Evolutionary conservation across 371 early-diverging fungal genomes (phyloP).

Genomic region (Haplosporangium sp.): DNA sequence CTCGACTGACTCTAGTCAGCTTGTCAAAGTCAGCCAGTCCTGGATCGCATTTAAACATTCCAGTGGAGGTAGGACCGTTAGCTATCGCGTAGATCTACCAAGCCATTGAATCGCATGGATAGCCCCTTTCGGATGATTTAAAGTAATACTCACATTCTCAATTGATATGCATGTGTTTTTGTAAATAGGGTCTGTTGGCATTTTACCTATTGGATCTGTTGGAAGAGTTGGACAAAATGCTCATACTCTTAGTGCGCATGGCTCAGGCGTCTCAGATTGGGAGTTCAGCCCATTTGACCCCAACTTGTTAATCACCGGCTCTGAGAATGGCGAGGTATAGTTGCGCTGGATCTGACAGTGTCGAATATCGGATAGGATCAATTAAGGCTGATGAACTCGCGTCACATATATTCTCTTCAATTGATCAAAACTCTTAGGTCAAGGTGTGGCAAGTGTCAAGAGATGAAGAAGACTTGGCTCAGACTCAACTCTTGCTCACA

Average conservation of each 20-base stretch:
- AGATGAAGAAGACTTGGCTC: conserved; percentile 10
- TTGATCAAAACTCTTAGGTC: conserved; percentile 18
- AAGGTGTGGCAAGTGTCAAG: conserved; percentile 59
- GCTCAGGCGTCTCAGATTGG: conserved; percentile 68
- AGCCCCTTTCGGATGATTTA: not conserved
- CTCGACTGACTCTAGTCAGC: conserved; percentile 62
- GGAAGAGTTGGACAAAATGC: conserved; percentile 60
- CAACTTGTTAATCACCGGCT: conserved; percentile 62
- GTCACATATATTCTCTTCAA: not conserved
- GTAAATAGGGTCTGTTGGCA: conserved; percentile 58
- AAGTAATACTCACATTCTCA: not conserved
- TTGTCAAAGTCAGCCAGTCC: conserved; percentile 61
- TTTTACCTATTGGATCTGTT: conserved; percentile 57
- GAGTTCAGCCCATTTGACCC: conserved; percentile 65
- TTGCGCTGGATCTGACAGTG: too few species aligned
- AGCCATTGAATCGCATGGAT: not conserved
- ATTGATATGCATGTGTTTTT: not conserved
- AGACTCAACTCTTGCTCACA: conserved; percentile 17
- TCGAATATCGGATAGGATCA: not conserved
- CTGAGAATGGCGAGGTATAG: conserved; percentile 65
- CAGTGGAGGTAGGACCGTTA: conserved; percentile 51
- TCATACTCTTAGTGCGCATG: conserved; percentile 59
- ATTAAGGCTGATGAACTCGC: too few species aligned
- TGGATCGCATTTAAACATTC: conserved; percentile 67
- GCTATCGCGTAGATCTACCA: not conserved